Conservation (phyloP, 2,329 filamentous ascomycete species). For the Dryadomyces quercivorus region DNA sequence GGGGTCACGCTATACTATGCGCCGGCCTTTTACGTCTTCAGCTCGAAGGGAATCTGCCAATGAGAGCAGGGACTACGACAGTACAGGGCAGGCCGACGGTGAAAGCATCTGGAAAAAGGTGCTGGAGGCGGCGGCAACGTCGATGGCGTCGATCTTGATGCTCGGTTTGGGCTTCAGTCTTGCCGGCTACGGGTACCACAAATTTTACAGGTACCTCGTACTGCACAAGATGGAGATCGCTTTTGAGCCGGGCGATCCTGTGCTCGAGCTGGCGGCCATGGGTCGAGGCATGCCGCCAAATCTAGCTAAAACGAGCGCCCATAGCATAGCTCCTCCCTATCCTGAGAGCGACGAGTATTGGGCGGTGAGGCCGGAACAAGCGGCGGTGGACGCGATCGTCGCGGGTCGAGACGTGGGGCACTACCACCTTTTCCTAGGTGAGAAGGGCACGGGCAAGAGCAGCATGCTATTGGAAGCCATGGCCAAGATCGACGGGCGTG, state of each 20-base stretch:
- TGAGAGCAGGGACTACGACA: not conserved
- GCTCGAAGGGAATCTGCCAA: too few relatives aligned
- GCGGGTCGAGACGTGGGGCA: constrained; percentile 61
- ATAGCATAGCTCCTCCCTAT: not conserved
- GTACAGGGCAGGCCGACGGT: not conserved
- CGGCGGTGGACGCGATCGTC: constrained; percentile 71
- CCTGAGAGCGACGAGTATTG: not conserved
- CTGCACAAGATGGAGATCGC: constrained; percentile 87
- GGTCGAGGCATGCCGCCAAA: constrained; percentile 38
- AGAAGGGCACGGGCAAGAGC: constrained; percentile 94
- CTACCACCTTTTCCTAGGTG: constrained; percentile 84
- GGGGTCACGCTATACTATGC: too few relatives aligned
- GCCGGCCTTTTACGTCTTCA: too few relatives aligned
- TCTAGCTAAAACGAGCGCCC: constrained; percentile 8
- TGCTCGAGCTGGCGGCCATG: constrained; percentile 65
- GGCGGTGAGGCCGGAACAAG: constrained; percentile 59
- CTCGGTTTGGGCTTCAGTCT: constrained; percentile 51
- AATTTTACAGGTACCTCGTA: constrained; percentile 79
- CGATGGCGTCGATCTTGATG: constrained; percentile 61
- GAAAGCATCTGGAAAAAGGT: constrained; percentile 42
- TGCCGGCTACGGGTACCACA: constrained; percentile 69
- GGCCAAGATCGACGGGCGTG: constrained; percentile 80
- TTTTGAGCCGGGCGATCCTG: constrained; percentile 84
- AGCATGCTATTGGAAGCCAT: constrained; percentile 94
- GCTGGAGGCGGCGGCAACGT: constrained; percentile 63